Evolutionary conservation across 352 stramenopile genomes (phyloP).

Genomic region (Phytophthora uliginosa): DNA sequence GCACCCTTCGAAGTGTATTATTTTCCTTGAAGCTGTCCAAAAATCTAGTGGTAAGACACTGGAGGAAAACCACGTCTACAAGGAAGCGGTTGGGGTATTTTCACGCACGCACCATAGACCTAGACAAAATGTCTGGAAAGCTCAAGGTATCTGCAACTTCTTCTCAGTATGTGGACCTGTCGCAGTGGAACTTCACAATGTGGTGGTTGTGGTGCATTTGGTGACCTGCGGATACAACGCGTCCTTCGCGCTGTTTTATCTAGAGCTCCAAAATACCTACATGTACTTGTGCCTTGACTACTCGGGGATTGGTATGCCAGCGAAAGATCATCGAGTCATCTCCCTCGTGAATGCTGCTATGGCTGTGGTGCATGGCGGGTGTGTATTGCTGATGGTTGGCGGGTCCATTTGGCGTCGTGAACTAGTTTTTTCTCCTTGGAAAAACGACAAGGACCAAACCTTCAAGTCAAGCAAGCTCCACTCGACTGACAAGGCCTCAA

Average conservation of each 20-base stretch:
- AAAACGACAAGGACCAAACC: background rate
- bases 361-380: constrained; percentile 25
- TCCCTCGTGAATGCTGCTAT: constrained; percentile 32
- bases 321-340: constrained; percentile 26
- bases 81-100: too few relatives aligned
- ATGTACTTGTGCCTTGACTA: constrained; percentile 34
- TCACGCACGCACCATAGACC: too few relatives aligned
- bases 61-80: too few relatives aligned
- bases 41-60: too few relatives aligned
- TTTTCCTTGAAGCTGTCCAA: background rate
- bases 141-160: background rate
- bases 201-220: constrained; percentile 25
- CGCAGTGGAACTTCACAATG: background rate
- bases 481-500: background rate
- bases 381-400: constrained; percentile 24
- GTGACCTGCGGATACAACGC: constrained; percentile 22
- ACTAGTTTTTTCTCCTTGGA: constrained; percentile 16
- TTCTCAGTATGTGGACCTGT: constrained; percentile 23
- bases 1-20: background rate
- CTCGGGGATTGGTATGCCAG: constrained; percentile 25
- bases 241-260: constrained; percentile 33
- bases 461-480: constrained; percentile 3
- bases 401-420: constrained; percentile 17
- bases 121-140: background rate
- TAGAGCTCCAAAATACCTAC: constrained; percentile 25